Base-by-base conservation (phyloP, 1,284 basidiomycete species). In the Cryptococcus depauperatus region DNA sequence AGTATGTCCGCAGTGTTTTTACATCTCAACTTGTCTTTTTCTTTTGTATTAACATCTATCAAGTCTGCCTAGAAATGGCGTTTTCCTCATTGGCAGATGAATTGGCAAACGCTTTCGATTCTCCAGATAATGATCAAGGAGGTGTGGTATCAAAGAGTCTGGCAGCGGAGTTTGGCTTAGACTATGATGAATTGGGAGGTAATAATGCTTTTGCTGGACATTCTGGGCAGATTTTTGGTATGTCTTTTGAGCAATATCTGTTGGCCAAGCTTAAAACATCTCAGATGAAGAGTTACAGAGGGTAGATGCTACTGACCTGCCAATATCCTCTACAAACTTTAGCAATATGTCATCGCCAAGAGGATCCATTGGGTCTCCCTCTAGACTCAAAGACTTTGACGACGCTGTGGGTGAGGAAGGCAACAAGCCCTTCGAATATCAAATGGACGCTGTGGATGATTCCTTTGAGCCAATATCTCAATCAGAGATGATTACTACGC, bases 121-220 rank as follows among this genome's bases (percentile, higher is more conserved):
- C 45, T 37, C 29, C 44, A 19, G 8, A 23, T 9, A 19, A 10
- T 14, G 34, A 22, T 26, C 18, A 21, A 13, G 46, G 41, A 5
- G 13, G 37, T 7, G 29, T 29, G 1, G 14, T 41, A 16, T 33
- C 42, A 5, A 38, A 43, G 26, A 46, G 44, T 19, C 32, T 54
- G 13, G 52, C 52, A 8, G 52, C 45, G 37, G 52, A 54, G 30
- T 54, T 54, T 40, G 52, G 48, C 14, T 34, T 50, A 16, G 52
- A 47, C 3, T 44, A 38, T 25, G 41, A 32, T 27, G n/a, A 16
- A 35, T 14, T n/a, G 28, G 5, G 41, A 18, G 32, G 32, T 14
- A 33, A 14, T 14, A 33, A 4, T n/a, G n/a, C n/a, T n/a, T n/a
- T n/a, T n/a, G n/a, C n/a, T n/a, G 35, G 18, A 30, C n/a, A 30